phyloP scores from a whole-genome alignment of 1,284 basidiomycete species.

The Apiotrichum gamsii region DNA sequence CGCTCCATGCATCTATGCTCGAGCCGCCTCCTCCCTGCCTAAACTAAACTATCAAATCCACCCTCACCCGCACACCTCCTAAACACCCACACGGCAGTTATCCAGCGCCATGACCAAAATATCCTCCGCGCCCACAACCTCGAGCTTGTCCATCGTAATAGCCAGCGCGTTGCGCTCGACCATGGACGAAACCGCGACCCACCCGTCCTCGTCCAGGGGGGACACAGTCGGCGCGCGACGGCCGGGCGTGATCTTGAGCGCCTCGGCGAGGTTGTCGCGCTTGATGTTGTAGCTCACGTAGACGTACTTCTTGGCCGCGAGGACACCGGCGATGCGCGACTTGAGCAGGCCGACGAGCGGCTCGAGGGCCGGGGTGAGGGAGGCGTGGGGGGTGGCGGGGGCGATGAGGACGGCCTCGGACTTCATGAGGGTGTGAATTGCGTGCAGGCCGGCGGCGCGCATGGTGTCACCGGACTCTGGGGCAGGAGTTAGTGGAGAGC shows the following conservation, averaged over 20 bases:
- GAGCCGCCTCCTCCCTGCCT: too few species aligned
- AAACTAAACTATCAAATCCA: too few species aligned
- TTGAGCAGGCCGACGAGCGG: slow-evolving; percentile 72
- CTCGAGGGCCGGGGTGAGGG: slow-evolving; percentile 53
- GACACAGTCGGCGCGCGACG: slow-evolving; percentile 84
- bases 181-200: slow-evolving; percentile 92
- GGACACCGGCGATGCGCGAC: slow-evolving; percentile 82
- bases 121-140: slow-evolving; percentile 78
- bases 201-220: slow-evolving; percentile 67
- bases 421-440: slow-evolving; percentile 79
- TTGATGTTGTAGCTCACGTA: slow-evolving; percentile 87
- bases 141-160: slow-evolving; percentile 82
- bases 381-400: slow-evolving; percentile 61
- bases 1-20: too few species aligned
- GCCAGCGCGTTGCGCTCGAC: slow-evolving; percentile 80
- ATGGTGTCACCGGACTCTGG: slow-evolving; percentile 96
- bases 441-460: slow-evolving; percentile 92
- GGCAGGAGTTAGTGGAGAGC: not conserved
- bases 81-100: slow-evolving; percentile 80
- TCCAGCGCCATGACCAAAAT: slow-evolving; percentile 82
- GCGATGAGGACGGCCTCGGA: slow-evolving; percentile 94
- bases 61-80: slow-evolving; percentile 4
- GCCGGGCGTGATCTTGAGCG: slow-evolving; percentile 76
- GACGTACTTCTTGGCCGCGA: slow-evolving; percentile 83
- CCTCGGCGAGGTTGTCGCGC: slow-evolving; percentile 58